Evolutionary conservation across 2,329 filamentous ascomycete species (phyloP).

Genomic region (Colletotrichum magnum): DNA sequence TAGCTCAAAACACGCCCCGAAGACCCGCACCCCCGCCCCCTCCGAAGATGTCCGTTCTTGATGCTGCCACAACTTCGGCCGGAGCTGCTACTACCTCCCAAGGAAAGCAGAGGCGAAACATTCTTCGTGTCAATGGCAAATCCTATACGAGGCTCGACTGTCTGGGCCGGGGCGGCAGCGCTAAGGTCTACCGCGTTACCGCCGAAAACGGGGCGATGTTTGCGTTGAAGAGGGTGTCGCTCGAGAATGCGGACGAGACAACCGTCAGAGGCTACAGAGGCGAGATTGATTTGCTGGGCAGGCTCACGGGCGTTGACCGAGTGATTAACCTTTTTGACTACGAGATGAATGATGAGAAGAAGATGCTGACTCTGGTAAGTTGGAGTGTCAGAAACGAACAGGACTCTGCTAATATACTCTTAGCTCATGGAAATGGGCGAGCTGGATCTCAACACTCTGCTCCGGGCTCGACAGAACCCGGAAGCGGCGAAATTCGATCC

Average conservation of each 20-base stretch:
- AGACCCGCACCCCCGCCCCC: constrained; percentile 85
- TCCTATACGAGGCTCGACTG: constrained; percentile 91
- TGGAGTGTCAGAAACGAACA: not conserved
- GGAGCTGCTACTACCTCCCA: constrained; percentile 84
- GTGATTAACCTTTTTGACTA: constrained; percentile 93
- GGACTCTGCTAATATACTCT: not conserved
- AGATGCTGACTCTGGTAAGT: constrained; percentile 84
- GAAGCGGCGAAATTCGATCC: constrained; percentile 86
- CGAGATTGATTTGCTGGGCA: constrained; percentile 91
- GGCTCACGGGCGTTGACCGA: constrained; percentile 85
- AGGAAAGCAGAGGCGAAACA: constrained; percentile 81
- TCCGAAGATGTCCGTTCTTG: constrained; percentile 97
- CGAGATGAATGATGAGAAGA: constrained; percentile 93
- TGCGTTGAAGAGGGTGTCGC: constrained; percentile 91
- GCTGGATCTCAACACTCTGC: constrained; percentile 88
- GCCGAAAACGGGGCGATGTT: constrained; percentile 97
- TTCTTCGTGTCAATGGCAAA: constrained; percentile 91
- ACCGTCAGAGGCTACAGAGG: constrained; percentile 92
- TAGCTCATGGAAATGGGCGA: constrained; percentile 98
- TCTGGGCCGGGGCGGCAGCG: constrained; percentile 92
- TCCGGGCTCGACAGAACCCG: constrained; percentile 79
- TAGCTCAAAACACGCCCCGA: constrained; percentile 79
- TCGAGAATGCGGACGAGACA: constrained; percentile 89
- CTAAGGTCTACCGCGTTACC: constrained; percentile 95
- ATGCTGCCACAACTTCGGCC: constrained; percentile 87